Percentiles rank a stretch among this genome's conserved stretches.
These are phyloP conservation scores for Mortierella claussenii DNA, from an alignment of 192 early-diverging fungal species.

Conservation along the genomic window DNA sequence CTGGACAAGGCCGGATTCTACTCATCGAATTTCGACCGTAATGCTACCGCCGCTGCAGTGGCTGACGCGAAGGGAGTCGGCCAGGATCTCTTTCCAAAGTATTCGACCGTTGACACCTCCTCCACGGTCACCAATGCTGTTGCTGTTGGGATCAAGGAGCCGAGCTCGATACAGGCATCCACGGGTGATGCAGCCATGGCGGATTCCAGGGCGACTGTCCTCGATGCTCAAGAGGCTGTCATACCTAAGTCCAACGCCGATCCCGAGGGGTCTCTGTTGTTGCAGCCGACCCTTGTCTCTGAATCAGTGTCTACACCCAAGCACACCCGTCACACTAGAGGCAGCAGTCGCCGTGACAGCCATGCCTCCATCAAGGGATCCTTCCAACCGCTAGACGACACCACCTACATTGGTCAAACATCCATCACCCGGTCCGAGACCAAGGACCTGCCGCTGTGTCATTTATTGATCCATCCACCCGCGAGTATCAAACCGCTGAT, in stretches of 20 bases:
- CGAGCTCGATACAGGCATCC: too few relatives aligned
- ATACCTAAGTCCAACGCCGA: too few relatives aligned
- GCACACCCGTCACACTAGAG: neutral
- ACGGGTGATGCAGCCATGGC: too few relatives aligned
- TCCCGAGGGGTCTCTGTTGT: too few relatives aligned
- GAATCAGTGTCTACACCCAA: neutral
- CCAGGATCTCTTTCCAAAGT: too few relatives aligned
- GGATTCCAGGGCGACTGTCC: too few relatives aligned
- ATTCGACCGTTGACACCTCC: neutral
- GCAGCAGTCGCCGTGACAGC: slow-evolving; percentile 10
- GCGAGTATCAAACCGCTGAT: slow-evolving; percentile 23
- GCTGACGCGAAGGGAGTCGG: too few relatives aligned
- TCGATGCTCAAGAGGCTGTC: too few relatives aligned
- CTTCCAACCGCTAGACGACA: slow-evolving; percentile 24
- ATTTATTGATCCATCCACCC: slow-evolving; percentile 30
- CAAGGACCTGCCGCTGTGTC: slow-evolving; percentile 46
- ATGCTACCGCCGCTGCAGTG: slow-evolving; percentile 31
- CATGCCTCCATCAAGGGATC: slow-evolving; percentile 4
- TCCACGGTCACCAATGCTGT: neutral
- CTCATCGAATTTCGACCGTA: slow-evolving; percentile 30
- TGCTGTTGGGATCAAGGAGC: too few relatives aligned
- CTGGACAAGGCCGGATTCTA: neutral
- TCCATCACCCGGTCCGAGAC: slow-evolving; percentile 32
- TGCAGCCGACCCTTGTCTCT: too few relatives aligned
- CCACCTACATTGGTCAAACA: slow-evolving; percentile 36